A percentile compares a stretch with the other conserved stretches of the same genome.
These are phyloP conservation scores for Stentor coeruleus DNA, from an alignment of 73 alveolate genomes.

Conservation along the genomic window DNA sequence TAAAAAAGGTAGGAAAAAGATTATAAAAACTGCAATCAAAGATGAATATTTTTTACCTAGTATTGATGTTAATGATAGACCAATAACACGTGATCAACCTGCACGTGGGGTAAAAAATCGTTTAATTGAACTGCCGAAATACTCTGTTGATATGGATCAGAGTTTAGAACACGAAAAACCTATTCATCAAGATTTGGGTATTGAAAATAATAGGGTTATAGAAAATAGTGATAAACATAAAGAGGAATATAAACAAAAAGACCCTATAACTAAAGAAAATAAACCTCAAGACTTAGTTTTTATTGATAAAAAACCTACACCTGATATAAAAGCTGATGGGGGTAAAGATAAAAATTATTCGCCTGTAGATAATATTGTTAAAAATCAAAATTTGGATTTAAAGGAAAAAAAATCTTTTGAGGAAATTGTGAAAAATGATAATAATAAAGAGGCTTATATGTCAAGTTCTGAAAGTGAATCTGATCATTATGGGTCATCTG, in stretches of 20 bases:
- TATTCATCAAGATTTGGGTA: neutral
- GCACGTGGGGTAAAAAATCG: neutral
- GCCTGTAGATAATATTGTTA: neutral
- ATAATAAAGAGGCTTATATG: neutral
- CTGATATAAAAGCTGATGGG: neutral
- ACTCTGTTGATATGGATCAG: neutral
- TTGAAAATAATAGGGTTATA: neutral
- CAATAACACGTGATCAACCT: neutral
- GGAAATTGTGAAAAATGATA: neutral
- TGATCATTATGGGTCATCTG: neutral
- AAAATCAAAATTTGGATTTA: neutral
- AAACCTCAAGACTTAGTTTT: neutral
- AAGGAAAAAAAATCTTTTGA: neutral
- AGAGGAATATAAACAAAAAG: too few relatives aligned
- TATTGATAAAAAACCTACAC: neutral
- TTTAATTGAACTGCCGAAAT: too few relatives aligned
- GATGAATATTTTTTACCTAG: too few relatives aligned
- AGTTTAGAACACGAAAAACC: neutral
- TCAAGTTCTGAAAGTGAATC: neutral
- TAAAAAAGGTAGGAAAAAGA: neutral
- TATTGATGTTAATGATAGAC: neutral
- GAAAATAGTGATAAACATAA: neutral
- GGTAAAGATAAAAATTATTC: neutral
- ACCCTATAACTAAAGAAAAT: too few relatives aligned
- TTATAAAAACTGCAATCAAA: too few relatives aligned